Conservation (phyloP, 768 basidiomycete species). For the Psilocybe tampanensis region DNA sequence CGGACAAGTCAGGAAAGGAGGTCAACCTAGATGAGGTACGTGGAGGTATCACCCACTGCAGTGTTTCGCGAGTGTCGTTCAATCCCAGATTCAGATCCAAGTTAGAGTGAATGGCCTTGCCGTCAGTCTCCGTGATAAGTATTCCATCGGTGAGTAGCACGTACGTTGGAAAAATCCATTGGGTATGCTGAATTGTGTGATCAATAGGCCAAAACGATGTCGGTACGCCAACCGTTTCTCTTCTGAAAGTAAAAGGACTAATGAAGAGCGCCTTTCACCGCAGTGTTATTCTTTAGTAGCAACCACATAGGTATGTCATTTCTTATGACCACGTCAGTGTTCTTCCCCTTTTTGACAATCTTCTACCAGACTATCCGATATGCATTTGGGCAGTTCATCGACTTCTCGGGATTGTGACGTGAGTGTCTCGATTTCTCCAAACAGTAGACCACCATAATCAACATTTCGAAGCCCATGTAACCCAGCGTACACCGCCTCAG, state of each 20-base stretch:
- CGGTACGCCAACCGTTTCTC: not conserved
- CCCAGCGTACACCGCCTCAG: slow-evolving; percentile 1
- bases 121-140: slow-evolving; percentile 2
- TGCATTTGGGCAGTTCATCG: slow-evolving; percentile 11
- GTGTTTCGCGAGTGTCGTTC: too few relatives aligned
- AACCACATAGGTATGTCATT: slow-evolving; percentile 7
- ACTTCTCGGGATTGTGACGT: slow-evolving; percentile 12
- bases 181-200: too few relatives aligned
- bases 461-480: slow-evolving; percentile 6
- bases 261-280: not conserved
- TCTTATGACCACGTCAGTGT: too few relatives aligned
- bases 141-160: slow-evolving; percentile 5
- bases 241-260: not conserved
- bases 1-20: slow-evolving; percentile 7
- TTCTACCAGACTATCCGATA: slow-evolving; percentile 7
- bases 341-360: not conserved
- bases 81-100: slow-evolving; percentile 11
- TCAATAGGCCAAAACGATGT: not conserved
- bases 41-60: too few relatives aligned
- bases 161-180: too few relatives aligned
- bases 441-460: not conserved
- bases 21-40: slow-evolving; percentile 2
- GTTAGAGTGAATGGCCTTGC: not conserved
- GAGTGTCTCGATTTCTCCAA: not conserved
- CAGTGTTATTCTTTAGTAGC: slow-evolving; percentile 10